A percentile compares a stretch with the other conserved stretches of the same genome.
These are phyloP conservation scores for Clonostachys byssicola DNA, from an alignment of 2,329 filamentous ascomycete genomes.

Conservation along the genomic window DNA sequence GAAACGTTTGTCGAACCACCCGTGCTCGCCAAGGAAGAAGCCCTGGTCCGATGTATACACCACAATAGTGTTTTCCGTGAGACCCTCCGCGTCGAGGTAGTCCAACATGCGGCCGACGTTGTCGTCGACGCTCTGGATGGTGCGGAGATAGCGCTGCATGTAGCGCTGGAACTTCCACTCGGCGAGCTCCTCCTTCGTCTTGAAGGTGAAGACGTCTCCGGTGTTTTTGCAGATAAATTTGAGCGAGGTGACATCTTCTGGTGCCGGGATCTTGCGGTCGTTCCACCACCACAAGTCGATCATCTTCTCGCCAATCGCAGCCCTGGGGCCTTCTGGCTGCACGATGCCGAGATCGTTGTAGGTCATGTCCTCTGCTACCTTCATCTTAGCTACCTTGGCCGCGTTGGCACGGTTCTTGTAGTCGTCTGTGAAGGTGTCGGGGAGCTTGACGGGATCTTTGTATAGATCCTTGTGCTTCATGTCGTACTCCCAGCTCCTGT, in stretches of 20 bases:
- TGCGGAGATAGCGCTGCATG: slow-evolving; percentile 50
- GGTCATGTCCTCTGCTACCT: slow-evolving; percentile 44
- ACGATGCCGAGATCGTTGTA: slow-evolving; percentile 46
- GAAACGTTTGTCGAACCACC: slow-evolving; percentile 55
- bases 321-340: slow-evolving; percentile 42
- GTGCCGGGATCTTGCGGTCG: slow-evolving; percentile 22
- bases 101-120: slow-evolving; percentile 43
- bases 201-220: slow-evolving; percentile 40
- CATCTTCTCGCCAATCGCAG: slow-evolving; percentile 20
- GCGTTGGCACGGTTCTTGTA: slow-evolving; percentile 48
- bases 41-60: slow-evolving; percentile 52
- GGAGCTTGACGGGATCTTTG: slow-evolving; percentile 35
- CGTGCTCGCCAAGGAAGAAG: slow-evolving; percentile 52
- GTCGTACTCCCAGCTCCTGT: slow-evolving; percentile 46
- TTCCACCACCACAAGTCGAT: slow-evolving; percentile 13
- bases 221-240: slow-evolving; percentile 34
- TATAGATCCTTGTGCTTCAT: slow-evolving; percentile 43
- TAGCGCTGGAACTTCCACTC: slow-evolving; percentile 54
- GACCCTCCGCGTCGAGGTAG: slow-evolving; percentile 32
- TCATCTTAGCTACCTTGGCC: slow-evolving; percentile 44
- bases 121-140: slow-evolving; percentile 47
- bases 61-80: slow-evolving; percentile 41
- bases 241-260: slow-evolving; percentile 11
- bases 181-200: slow-evolving; percentile 30
- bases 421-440: slow-evolving; percentile 48